These are phyloP conservation scores for Truncatella angustata DNA, from an alignment of 2,329 filamentous ascomycete species.

Conservation along the genomic window DNA sequence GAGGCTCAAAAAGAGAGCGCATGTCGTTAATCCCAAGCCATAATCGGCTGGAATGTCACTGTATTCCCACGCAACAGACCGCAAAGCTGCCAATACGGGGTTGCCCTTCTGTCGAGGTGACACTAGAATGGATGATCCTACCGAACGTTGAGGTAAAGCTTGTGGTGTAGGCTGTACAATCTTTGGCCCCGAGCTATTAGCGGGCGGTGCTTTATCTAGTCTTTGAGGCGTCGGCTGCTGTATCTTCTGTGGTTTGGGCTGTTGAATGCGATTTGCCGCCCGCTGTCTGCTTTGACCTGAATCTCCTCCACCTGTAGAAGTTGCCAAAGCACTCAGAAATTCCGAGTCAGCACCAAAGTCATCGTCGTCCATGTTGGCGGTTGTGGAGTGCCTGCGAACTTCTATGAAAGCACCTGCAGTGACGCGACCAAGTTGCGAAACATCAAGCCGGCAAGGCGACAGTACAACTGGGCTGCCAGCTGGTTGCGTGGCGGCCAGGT, in stretches of 20 bases:
- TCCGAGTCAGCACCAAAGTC: slow-evolving; percentile 45
- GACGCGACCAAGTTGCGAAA: too few relatives aligned
- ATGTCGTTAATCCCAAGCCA: slow-evolving; percentile 81
- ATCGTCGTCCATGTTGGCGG: slow-evolving; percentile 36
- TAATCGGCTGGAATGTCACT: slow-evolving; percentile 96
- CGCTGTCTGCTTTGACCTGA: slow-evolving; percentile 19
- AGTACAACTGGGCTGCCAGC: too few relatives aligned
- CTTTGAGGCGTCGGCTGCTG: slow-evolving; percentile 34
- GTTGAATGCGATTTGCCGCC: slow-evolving; percentile 29
- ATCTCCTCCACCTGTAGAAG: slow-evolving; percentile 20
- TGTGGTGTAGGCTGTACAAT: slow-evolving; percentile 88
- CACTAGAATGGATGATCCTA: slow-evolving; percentile 79
- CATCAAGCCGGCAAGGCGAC: too few relatives aligned
- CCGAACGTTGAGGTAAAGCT: slow-evolving; percentile 63
- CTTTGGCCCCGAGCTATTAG: slow-evolving; percentile 42
- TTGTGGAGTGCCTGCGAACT: too few relatives aligned
- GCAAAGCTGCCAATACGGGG: slow-evolving; percentile 80
- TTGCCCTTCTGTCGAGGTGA: slow-evolving; percentile 94
- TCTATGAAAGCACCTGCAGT: too few relatives aligned
- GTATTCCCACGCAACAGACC: slow-evolving; percentile 89
- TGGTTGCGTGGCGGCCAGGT: too few relatives aligned
- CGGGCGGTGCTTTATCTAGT: slow-evolving; percentile 50
- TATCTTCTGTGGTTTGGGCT: slow-evolving; percentile 41
- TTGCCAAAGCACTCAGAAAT: slow-evolving; percentile 35
- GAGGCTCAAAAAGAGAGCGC: slow-evolving; percentile 86